These are phyloP conservation scores for Metarhizium album DNA, from an alignment of 2,329 filamentous ascomycete genomes.

Conservation along the genomic window DNA sequence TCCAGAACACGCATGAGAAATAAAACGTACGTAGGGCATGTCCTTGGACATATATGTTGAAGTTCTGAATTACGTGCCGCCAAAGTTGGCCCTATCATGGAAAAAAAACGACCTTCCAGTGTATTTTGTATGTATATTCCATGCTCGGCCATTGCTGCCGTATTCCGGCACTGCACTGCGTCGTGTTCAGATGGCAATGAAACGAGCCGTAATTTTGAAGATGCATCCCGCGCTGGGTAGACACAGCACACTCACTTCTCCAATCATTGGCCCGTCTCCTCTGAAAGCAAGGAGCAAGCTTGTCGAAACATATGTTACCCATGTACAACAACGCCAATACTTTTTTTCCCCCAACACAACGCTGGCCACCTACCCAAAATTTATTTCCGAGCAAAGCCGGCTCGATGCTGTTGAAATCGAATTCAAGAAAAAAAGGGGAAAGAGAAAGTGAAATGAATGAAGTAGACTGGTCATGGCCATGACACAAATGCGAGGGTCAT, in stretches of 20 bases:
- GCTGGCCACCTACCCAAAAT: not conserved
- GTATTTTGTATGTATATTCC: too few species aligned
- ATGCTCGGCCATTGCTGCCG: too few species aligned
- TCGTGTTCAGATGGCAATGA: too few species aligned
- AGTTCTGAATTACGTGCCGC: too few species aligned
- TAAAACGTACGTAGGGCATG: not conserved
- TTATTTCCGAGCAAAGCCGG: not conserved
- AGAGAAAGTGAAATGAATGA: not conserved
- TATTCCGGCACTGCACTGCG: too few species aligned
- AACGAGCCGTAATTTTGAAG: too few species aligned
- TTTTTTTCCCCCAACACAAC: not conserved
- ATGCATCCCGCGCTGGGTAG: too few species aligned
- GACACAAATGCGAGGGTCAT: slow-evolving; percentile 4
- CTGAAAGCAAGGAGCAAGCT: not conserved
- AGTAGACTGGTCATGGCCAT: not conserved
- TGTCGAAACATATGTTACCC: not conserved
- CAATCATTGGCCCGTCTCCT: not conserved
- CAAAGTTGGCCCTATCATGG: too few species aligned
- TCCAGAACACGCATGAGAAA: not conserved
- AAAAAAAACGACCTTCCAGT: too few species aligned
- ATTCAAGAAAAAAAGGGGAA: not conserved
- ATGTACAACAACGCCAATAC: not conserved
- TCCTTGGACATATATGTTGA: not conserved
- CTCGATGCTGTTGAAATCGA: slow-evolving; percentile 1
- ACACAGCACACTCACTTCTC: not conserved